A percentile compares a stretch with the other conserved stretches of the same genome.
These are phyloP conservation scores for Larix sibirica DNA, from an alignment of 83 land plant species.

Conservation along the genomic window DNA sequence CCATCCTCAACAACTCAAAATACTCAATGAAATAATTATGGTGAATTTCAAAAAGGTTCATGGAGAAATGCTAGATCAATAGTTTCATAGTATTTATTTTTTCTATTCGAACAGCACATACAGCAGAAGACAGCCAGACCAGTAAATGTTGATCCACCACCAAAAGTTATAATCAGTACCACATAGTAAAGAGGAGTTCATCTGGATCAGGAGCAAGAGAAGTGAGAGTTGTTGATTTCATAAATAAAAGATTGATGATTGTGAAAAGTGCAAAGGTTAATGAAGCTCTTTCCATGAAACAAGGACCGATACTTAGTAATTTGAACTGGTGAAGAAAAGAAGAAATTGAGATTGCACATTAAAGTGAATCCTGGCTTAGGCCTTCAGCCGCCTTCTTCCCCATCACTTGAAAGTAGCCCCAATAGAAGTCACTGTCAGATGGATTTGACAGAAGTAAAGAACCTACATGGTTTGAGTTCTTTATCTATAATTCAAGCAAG, in stretches of 20 bases:
- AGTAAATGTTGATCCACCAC: background rate
- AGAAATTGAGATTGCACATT: background rate
- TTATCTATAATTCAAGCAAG: constrained; percentile 2
- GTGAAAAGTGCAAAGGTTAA: background rate
- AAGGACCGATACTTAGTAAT: background rate
- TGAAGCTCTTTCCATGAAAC: background rate
- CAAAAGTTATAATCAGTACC: background rate
- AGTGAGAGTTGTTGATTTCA: background rate
- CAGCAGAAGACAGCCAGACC: background rate
- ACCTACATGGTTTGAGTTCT: background rate
- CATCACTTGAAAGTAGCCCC: background rate
- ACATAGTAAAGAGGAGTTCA: background rate
- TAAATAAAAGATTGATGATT: background rate
- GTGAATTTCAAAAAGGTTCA: background rate
- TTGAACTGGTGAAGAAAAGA: too few relatives aligned
- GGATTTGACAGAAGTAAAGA: background rate
- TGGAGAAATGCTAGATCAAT: background rate
- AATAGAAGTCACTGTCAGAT: background rate
- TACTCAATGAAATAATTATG: background rate
- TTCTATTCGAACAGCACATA: background rate
- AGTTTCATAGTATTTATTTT: too few relatives aligned
- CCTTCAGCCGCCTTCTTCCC: background rate
- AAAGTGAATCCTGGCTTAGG: background rate
- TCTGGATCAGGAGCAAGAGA: background rate
- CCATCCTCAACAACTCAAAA: too few relatives aligned